Evolutionary conservation across 345 rosid species (phyloP).

Genomic region (Hirschfeldia incana): DNA sequence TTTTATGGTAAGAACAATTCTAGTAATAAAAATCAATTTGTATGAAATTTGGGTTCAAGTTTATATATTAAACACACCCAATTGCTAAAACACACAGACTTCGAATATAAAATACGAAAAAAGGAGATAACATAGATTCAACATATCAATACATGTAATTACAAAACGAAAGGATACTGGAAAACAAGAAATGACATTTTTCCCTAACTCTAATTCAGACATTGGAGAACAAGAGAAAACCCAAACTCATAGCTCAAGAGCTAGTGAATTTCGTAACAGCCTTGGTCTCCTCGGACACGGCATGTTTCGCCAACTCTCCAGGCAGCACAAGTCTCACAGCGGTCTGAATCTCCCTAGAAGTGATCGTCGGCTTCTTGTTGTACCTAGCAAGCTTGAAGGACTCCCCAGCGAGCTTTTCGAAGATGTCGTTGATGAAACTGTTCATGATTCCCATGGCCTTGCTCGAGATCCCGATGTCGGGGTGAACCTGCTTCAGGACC

Average conservation of each 20-base stretch:
- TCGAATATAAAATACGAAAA: too few relatives aligned
- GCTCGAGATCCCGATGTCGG: slow-evolving; percentile 62
- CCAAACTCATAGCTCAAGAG: slow-evolving; percentile 38
- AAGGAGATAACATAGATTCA: neutral
- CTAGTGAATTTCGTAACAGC: slow-evolving; percentile 80
- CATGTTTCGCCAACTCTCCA: slow-evolving; percentile 81
- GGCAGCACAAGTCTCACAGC: slow-evolving; percentile 77
- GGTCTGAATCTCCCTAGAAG: slow-evolving; percentile 83
- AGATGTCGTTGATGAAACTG: slow-evolving; percentile 76
- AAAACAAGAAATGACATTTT: neutral
- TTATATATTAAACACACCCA: too few relatives aligned
- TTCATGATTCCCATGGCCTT: slow-evolving; percentile 87
- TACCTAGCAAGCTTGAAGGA: slow-evolving; percentile 76
- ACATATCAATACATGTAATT: neutral
- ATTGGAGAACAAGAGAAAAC: neutral
- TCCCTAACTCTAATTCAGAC: neutral
- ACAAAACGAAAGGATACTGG: neutral
- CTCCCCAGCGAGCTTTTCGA: slow-evolving; percentile 72
- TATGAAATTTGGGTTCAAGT: too few relatives aligned
- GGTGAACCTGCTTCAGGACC: slow-evolving; percentile 64
- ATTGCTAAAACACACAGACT: too few relatives aligned
- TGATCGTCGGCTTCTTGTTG: slow-evolving; percentile 83
- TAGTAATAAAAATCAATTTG: neutral
- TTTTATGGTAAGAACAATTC: neutral
- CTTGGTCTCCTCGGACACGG: slow-evolving; percentile 83